Conservation (phyloP, 208 protist genomes). For the Angomonas deanei region DNA sequence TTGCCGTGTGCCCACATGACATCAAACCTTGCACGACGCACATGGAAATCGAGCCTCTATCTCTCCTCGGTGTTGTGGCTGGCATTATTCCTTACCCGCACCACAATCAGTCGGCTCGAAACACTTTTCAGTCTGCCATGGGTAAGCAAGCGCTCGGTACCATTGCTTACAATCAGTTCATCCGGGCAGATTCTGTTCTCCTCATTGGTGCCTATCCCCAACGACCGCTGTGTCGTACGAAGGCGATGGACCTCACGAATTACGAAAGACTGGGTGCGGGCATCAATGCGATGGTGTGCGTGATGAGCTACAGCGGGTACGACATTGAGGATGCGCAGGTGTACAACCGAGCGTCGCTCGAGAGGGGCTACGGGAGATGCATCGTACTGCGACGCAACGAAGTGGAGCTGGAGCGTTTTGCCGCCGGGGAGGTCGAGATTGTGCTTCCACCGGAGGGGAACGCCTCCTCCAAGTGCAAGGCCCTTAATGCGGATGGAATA, state of each 20-base stretch:
- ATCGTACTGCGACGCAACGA: slow-evolving; percentile 91
- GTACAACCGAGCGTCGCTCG: slow-evolving; percentile 95
- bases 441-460: slow-evolving; percentile 70
- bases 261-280: slow-evolving; percentile 98
- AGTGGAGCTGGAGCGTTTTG: slow-evolving; percentile 57
- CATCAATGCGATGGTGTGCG: slow-evolving; percentile 99
- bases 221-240: slow-evolving; percentile 95
- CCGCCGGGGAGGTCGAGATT: slow-evolving; percentile 64
- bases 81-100: slow-evolving; percentile 99
- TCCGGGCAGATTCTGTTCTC: slow-evolving; percentile 98
- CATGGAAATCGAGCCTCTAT: slow-evolving; percentile 90
- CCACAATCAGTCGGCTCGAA: slow-evolving; percentile 99
- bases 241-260: slow-evolving; percentile 95
- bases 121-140: slow-evolving; percentile 99
- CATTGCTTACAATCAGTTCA: slow-evolving; percentile 94
- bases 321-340: slow-evolving; percentile 99
- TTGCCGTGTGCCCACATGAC: slow-evolving; percentile 91
- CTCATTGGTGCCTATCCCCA: slow-evolving; percentile 98
- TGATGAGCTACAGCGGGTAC: slow-evolving; percentile 99
- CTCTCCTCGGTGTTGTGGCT: slow-evolving; percentile 88
- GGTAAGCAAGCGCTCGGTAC: slow-evolving; percentile 99
- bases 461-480: slow-evolving; percentile 36
- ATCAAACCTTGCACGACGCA: slow-evolving; percentile 90
- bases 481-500: slow-evolving; percentile 95
- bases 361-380: slow-evolving; percentile 97